Evolutionary conservation across 805 yeast species (phyloP).

Genomic region (Starmerella potacharoeniae): DNA sequence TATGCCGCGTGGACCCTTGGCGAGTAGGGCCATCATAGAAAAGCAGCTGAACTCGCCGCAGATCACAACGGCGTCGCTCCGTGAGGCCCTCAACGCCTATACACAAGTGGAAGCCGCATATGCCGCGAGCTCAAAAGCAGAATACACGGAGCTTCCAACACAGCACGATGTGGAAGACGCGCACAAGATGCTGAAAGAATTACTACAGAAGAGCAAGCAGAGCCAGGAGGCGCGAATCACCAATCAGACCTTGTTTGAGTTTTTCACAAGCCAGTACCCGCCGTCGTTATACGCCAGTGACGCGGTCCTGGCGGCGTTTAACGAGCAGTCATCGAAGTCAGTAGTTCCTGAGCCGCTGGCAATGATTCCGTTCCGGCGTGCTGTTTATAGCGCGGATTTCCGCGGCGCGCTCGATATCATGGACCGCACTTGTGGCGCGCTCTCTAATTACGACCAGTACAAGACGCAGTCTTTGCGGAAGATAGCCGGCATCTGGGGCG

Average conservation of each 20-base stretch:
- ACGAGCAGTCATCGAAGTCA: conserved; percentile 8
- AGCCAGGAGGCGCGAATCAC: conserved; percentile 2
- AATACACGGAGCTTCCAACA: conserved; percentile 14
- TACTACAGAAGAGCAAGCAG: conserved; percentile 11
- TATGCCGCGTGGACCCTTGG: not conserved
- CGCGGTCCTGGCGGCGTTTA: conserved; percentile 20
- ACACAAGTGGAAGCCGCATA: conserved; percentile 20
- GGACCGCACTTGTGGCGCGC: conserved; percentile 50
- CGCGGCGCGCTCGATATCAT: conserved; percentile 45
- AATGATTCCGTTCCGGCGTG: conserved; percentile 51
- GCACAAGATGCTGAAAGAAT: conserved; percentile 14
- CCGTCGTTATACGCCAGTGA: conserved; percentile 20
- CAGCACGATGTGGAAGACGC: conserved; percentile 21
- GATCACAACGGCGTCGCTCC: conserved; percentile 3
- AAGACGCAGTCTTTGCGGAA: conserved; percentile 28
- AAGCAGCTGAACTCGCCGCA: not conserved
- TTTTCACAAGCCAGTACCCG: conserved; percentile 20
- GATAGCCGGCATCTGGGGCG: conserved; percentile 29
- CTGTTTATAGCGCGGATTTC: conserved; percentile 49
- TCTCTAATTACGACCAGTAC: conserved; percentile 36
- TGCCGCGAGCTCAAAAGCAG: conserved; percentile 18
- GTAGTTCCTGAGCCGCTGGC: conserved; percentile 27
- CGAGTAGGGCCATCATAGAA: not conserved
- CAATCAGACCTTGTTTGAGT: conserved; percentile 20
- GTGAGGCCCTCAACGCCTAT: conserved; percentile 24